Conservation (phyloP, 257 asterid species). For the Ballota nigra region DNA sequence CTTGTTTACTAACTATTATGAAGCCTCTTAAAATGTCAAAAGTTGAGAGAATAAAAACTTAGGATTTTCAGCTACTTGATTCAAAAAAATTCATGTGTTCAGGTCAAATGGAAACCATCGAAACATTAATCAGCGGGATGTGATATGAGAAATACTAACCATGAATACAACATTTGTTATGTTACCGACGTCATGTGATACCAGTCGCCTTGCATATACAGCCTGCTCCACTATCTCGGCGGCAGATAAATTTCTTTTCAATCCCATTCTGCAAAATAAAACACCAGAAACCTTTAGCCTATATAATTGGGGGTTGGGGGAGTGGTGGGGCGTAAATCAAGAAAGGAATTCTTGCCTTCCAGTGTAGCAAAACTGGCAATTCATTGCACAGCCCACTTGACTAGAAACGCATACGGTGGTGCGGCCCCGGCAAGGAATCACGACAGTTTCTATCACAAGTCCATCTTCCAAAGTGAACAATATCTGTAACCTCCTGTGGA, state of each 20-base stretch:
- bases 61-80: not conserved
- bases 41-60: conserved; percentile 5
- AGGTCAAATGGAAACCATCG: not conserved
- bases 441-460: conserved; percentile 85
- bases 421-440: conserved; percentile 90
- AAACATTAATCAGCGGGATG: conserved; percentile 6
- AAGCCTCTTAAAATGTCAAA: not conserved
- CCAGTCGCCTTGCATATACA: conserved; percentile 75
- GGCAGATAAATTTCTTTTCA: conserved; percentile 73
- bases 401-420: conserved; percentile 96
- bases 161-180: conserved; percentile 91
- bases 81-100: not conserved
- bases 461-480: conserved; percentile 84
- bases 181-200: conserved; percentile 70
- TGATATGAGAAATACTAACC: conserved; percentile 41
- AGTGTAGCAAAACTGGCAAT: conserved; percentile 98
- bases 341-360: conserved; percentile 64
- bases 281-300: conserved; percentile 9
- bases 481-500: conserved; percentile 87
- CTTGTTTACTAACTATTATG: not conserved
- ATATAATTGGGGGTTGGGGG: not conserved
- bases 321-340: not conserved
- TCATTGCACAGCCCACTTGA: conserved; percentile 98
- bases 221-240: conserved; percentile 99
- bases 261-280: conserved; percentile 80